Evolutionary conservation across 768 basidiomycete genomes (phyloP).

Genomic region (Mycena belliarum): DNA sequence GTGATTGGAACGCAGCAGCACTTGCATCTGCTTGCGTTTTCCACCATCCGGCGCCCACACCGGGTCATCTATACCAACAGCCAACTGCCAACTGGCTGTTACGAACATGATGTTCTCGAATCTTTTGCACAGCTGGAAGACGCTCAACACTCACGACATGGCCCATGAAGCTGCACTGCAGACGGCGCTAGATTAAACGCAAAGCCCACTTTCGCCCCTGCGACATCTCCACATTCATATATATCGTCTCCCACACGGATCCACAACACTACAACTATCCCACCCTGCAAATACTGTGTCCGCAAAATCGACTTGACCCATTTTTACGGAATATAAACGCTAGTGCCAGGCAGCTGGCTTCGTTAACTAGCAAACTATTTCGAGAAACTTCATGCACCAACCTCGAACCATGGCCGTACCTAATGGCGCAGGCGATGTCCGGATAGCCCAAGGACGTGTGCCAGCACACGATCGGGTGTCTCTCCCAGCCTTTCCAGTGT

Average conservation of each 20-base stretch:
- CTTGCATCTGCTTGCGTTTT: too few species aligned
- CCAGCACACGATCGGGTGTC: slow-evolving; percentile 2
- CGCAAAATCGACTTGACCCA: background rate
- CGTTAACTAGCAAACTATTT: slow-evolving; percentile 7
- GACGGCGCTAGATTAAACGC: background rate
- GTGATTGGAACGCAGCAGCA: too few species aligned
- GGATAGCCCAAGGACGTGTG: background rate
- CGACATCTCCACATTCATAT: background rate
- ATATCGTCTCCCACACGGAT: slow-evolving; percentile 7
- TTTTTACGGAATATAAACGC: background rate
- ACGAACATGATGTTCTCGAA: slow-evolving; percentile 14
- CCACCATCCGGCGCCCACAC: too few species aligned
- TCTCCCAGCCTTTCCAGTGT: background rate
- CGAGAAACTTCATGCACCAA: background rate
- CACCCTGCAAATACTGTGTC: background rate
- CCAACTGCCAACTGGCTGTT: background rate
- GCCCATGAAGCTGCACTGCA: background rate
- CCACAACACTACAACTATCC: background rate
- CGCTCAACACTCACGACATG: slow-evolving; percentile 8
- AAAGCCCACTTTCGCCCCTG: background rate
- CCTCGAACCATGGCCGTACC: background rate
- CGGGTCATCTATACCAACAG: background rate
- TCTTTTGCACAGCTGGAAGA: background rate
- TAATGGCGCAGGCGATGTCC: background rate
- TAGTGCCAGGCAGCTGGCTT: background rate